Conservation (phyloP, 108 stramenopile genomes). For the Epithemia pelagica region DNA sequence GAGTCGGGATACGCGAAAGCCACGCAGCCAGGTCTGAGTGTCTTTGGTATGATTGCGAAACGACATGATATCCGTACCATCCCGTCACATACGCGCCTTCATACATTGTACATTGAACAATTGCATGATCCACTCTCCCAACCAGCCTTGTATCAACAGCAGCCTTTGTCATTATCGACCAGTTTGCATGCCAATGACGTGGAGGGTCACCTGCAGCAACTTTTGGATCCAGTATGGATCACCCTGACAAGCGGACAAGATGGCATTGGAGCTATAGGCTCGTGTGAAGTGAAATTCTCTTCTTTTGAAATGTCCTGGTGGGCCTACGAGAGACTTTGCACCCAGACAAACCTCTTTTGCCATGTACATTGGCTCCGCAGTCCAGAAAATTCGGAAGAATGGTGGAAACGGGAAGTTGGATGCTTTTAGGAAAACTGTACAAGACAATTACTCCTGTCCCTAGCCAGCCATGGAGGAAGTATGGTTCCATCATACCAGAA, state of each 20-base stretch:
- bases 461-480: too few species aligned
- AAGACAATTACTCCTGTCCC: too few species aligned
- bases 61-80: slow-evolving; percentile 56
- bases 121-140: too few species aligned
- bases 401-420: slow-evolving; percentile 67
- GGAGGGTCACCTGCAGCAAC: slow-evolving; percentile 47
- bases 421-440: too few species aligned
- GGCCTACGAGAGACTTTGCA: slow-evolving; percentile 44
- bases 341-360: too few species aligned
- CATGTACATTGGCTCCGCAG: slow-evolving; percentile 76
- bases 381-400: slow-evolving; percentile 54
- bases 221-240: slow-evolving; percentile 53
- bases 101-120: slow-evolving; percentile 67
- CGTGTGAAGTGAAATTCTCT: slow-evolving; percentile 61
- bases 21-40: slow-evolving; percentile 38
- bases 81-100: slow-evolving; percentile 39
- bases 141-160: too few species aligned
- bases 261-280: slow-evolving; percentile 27
- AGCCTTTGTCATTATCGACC: too few species aligned
- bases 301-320: slow-evolving; percentile 48
- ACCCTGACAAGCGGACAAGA: slow-evolving; percentile 44
- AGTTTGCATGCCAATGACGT: slow-evolving; percentile 44
- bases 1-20: slow-evolving; percentile 39
- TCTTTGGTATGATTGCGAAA: slow-evolving; percentile 76
- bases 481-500: too few species aligned